A percentile compares a stretch with the other conserved stretches of the same genome.
phyloP scores from a whole-genome alignment of 257 asterid genomes.

The Lycium barbarum region DNA sequence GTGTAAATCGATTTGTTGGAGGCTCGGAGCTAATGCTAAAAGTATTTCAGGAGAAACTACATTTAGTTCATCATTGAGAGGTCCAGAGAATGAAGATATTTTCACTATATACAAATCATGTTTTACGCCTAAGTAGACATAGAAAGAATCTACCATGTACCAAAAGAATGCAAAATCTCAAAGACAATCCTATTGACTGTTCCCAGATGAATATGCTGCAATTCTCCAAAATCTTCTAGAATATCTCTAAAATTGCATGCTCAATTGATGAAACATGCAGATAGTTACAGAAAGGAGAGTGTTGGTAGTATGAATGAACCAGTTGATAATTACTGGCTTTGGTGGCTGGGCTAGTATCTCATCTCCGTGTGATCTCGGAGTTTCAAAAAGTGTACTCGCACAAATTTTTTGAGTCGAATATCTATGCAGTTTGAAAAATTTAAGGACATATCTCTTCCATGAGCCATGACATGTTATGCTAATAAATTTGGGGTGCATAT shows the following conservation, averaged over 20 bases:
- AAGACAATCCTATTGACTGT: neutral
- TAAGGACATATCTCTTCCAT: neutral
- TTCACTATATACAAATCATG: neutral
- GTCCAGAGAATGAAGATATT: neutral
- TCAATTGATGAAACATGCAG: neutral
- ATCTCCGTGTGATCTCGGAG: neutral
- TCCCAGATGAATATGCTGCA: neutral
- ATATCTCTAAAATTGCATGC: neutral
- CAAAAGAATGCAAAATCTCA: neutral
- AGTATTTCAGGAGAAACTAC: neutral
- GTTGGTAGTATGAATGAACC: neutral
- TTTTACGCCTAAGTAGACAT: neutral
- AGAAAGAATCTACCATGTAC: neutral
- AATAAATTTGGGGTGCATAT: neutral
- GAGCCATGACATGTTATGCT: neutral
- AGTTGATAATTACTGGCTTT: neutral
- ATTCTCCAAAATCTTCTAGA: neutral
- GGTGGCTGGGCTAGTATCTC: neutral
- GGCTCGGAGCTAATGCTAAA: neutral
- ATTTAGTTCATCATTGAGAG: neutral
- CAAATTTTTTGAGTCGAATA: neutral
- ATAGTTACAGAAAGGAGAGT: slow-evolving; percentile 12
- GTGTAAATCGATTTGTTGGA: neutral
- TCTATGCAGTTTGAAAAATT: slow-evolving; percentile 14
- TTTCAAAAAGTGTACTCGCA: neutral